Percentiles rank a stretch among this genome's conserved stretches.
Conservation (phyloP, 495 filamentous ascomycete species). For the Penicillium soppii region DNA sequence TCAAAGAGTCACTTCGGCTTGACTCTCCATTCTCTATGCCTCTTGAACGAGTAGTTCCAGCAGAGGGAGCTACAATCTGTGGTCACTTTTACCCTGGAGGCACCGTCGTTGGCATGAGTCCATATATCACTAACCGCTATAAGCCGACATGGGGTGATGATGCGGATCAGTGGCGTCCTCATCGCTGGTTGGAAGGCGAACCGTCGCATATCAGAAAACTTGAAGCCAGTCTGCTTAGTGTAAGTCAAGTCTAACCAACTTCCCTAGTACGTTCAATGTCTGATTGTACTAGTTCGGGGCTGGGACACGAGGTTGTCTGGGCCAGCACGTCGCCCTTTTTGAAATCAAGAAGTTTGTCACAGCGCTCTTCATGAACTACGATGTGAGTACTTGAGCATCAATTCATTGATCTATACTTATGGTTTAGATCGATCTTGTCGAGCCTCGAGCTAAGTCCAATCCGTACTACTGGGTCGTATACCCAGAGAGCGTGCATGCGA, state of each 20-base stretch:
- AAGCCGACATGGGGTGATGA: slow-evolving; percentile 22
- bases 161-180: slow-evolving; percentile 21
- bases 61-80: slow-evolving; percentile 24
- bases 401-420: too few relatives aligned
- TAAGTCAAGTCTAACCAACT: slow-evolving; percentile 11
- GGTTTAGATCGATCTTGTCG: too few relatives aligned
- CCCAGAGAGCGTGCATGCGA: slow-evolving; percentile 7
- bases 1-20: slow-evolving; percentile 60
- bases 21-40: slow-evolving; percentile 35
- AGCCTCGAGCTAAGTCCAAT: too few relatives aligned
- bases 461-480: slow-evolving; percentile 8
- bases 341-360: too few relatives aligned
- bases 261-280: slow-evolving; percentile 1
- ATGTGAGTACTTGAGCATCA: too few relatives aligned
- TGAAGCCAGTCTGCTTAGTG: slow-evolving; percentile 18
- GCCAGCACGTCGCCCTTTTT: slow-evolving; percentile 21
- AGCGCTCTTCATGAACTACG: too few relatives aligned
- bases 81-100: slow-evolving; percentile 11
- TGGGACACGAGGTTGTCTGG: slow-evolving; percentile 23
- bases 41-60: slow-evolving; percentile 37
- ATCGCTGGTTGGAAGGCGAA: slow-evolving; percentile 19
- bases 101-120: slow-evolving; percentile 13
- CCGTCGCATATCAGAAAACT: slow-evolving; percentile 14
- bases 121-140: slow-evolving; percentile 14
- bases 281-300: slow-evolving; percentile 25